Evolutionary conservation across 306 rosid species (phyloP).

Genomic region (Vigna radiata): DNA sequence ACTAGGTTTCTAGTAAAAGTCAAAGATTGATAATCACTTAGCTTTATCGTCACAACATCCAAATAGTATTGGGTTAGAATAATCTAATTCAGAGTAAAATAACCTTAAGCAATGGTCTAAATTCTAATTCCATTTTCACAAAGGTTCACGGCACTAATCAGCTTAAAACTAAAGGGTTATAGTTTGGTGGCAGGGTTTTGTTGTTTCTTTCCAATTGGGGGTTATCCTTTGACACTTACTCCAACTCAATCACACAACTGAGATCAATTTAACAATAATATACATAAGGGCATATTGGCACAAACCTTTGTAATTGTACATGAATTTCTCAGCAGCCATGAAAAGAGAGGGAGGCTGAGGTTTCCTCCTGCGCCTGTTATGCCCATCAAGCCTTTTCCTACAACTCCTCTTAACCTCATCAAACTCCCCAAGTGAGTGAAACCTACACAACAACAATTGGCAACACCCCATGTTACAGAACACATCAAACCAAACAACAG

Average conservation of each 20-base stretch:
- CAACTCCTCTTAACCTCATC: constrained; percentile 92
- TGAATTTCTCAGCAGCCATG: constrained; percentile 59
- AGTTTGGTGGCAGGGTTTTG: not conserved
- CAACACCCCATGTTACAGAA: constrained; percentile 31
- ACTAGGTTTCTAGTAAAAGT: constrained; percentile 8
- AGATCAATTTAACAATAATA: constrained; percentile 17
- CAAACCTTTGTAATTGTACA: constrained; percentile 67
- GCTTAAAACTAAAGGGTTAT: constrained; percentile 11
- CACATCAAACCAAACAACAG: constrained; percentile 10
- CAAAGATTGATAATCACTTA: constrained; percentile 19
- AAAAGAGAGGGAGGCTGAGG: constrained; percentile 73
- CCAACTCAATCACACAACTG: not conserved
- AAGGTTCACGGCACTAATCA: constrained; percentile 21
- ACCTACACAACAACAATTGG: constrained; percentile 56
- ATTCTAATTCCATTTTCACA: constrained; percentile 3
- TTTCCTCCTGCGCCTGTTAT: constrained; percentile 83
- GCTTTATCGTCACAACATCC: not conserved
- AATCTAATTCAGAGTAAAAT: constrained; percentile 12
- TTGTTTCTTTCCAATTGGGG: constrained; percentile 4
- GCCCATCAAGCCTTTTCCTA: constrained; percentile 87
- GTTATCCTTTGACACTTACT: not conserved
- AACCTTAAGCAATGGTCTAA: not conserved
- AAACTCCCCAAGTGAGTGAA: constrained; percentile 85
- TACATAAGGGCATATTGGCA: constrained; percentile 4
- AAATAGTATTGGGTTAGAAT: constrained; percentile 11